Percentiles rank a stretch among this genome's conserved stretches.
Evolutionary conservation across 345 rosid species (phyloP).

Genomic region (Psidium friedrichsthalianum): DNA sequence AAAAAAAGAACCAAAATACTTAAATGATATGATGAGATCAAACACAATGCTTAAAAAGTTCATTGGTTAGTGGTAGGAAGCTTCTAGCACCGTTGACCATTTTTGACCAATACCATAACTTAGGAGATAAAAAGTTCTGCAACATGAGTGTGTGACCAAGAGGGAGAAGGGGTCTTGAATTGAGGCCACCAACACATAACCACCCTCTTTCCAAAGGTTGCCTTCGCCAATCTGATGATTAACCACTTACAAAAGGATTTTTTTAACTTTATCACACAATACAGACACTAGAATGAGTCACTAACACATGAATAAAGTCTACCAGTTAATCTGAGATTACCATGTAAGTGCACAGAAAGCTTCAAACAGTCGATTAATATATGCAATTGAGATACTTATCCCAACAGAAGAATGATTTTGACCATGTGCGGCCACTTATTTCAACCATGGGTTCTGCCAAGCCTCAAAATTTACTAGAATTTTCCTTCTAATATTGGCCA

Average conservation of each 20-base stretch:
- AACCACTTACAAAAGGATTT: background rate
- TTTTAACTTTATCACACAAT: background rate
- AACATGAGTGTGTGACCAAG: background rate
- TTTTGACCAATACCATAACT: background rate
- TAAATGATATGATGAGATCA: background rate
- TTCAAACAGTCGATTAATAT: background rate
- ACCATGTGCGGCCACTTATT: background rate
- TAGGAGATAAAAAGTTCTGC: background rate
- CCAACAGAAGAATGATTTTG: background rate
- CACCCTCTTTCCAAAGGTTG: background rate
- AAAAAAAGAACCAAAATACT: background rate
- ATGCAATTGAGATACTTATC: background rate
- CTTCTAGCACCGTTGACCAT: background rate
- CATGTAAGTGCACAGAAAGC: background rate
- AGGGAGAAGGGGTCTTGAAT: background rate
- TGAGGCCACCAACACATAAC: background rate
- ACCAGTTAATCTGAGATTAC: background rate
- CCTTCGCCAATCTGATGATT: background rate
- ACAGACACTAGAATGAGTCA: background rate
- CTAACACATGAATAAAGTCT: background rate
- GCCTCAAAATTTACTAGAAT: background rate
- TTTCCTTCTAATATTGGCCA: background rate
- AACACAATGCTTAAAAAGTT: background rate
- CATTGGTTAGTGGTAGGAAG: background rate
- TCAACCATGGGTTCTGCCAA: background rate